Evolutionary conservation across 495 filamentous ascomycete genomes (phyloP).

Genomic region (Geopyxis carbonaria): DNA sequence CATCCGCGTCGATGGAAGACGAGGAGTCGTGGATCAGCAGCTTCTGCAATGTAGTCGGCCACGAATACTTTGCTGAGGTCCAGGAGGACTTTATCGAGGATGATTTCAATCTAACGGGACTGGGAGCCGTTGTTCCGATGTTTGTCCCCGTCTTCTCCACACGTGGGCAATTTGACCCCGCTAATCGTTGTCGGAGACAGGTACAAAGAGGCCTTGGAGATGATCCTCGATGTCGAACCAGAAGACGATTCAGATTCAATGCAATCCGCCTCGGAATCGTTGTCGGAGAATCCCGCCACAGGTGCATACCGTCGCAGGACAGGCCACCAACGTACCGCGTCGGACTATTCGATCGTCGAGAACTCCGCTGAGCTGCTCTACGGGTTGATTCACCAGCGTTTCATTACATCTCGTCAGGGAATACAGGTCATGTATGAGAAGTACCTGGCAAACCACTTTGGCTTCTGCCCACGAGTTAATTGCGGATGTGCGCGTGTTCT

Average conservation of each 20-base stretch:
- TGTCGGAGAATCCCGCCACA: slow-evolving; percentile 35
- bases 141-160: slow-evolving; percentile 8
- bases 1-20: slow-evolving; percentile 18
- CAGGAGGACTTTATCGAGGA: slow-evolving; percentile 98
- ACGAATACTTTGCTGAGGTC: slow-evolving; percentile 98
- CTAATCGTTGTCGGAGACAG: slow-evolving; percentile 4
- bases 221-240: slow-evolving; percentile 97
- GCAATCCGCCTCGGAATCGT: slow-evolving; percentile 29
- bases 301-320: slow-evolving; percentile 45
- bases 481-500: slow-evolving; percentile 77
- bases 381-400: slow-evolving; percentile 93
- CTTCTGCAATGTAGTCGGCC: slow-evolving; percentile 85
- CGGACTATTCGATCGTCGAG: slow-evolving; percentile 86
- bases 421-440: slow-evolving; percentile 99
- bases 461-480: slow-evolving; percentile 74
- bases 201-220: slow-evolving; percentile 91
- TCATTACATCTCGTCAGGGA: slow-evolving; percentile 90
- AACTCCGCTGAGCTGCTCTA: slow-evolving; percentile 94
- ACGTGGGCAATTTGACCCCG: neutral
- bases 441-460: slow-evolving; percentile 90
- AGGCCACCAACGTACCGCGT: slow-evolving; percentile 70
- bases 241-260: slow-evolving; percentile 59
- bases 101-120: slow-evolving; percentile 94
- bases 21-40: slow-evolving; percentile 65
- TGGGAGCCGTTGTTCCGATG: slow-evolving; percentile 92